Percentiles rank a stretch among this genome's conserved stretches.
Evolutionary conservation across 164 flowering plant species (phyloP).

Genomic region (Tinospora cordifolia): DNA sequence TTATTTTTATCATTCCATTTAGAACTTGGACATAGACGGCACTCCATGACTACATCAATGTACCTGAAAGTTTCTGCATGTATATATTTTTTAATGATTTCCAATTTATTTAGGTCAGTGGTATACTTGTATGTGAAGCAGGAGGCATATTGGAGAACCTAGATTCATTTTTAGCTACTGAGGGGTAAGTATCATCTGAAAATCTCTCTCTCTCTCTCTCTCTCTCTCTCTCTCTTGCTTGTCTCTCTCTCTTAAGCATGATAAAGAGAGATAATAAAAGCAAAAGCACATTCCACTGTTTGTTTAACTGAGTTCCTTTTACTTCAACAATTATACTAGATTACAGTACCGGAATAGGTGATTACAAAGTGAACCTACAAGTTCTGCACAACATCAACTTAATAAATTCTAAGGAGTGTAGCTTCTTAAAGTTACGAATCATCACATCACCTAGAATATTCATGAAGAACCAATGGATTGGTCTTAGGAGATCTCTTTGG

Average conservation of each 20-base stretch:
- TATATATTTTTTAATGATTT: conserved; percentile 6
- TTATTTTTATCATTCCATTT: not conserved
- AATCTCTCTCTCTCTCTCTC: not conserved
- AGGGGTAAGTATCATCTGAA: conserved; percentile 50
- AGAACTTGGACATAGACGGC: not conserved
- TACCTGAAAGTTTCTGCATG: not conserved
- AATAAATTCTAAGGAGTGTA: too few species aligned
- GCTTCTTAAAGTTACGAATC: too few species aligned
- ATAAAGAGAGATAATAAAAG: not conserved
- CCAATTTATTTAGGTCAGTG: conserved; percentile 56
- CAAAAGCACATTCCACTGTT: not conserved
- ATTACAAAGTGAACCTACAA: too few species aligned
- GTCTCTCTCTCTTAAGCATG: not conserved
- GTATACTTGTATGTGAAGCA: conserved; percentile 93
- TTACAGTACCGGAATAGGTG: too few species aligned
- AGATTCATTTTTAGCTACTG: conserved; percentile 56
- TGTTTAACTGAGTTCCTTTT: too few species aligned
- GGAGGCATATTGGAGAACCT: conserved; percentile 96
- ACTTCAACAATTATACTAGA: too few species aligned
- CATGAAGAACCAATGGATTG: too few species aligned
- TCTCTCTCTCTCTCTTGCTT: too few species aligned
- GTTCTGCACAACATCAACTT: too few species aligned
- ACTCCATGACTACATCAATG: conserved; percentile 1
- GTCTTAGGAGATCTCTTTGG: too few species aligned
- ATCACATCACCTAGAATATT: too few species aligned